Base-by-base conservation (phyloP, 192 early-diverging fungal species). In the Jimgerdemannia flammicorona region DNA sequence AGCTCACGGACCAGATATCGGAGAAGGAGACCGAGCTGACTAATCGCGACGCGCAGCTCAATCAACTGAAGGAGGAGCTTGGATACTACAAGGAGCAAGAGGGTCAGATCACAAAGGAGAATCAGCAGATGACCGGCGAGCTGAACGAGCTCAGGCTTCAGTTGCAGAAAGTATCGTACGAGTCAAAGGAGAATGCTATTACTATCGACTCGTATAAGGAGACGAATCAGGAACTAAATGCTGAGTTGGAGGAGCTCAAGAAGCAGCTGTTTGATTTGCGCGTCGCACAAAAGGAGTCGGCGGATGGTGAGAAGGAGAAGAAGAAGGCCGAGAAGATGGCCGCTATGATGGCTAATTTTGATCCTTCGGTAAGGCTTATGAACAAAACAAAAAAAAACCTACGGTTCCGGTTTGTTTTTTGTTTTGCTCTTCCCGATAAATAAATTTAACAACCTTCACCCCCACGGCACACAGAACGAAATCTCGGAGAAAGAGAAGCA, bases 171-270 rank as follows among this genome's bases (percentile, higher is more conserved):
- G 84, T 94, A 6, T 87, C 87, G 9, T 97, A 95, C 81, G 95
- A 94, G 43, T 89, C 91, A 83, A 94, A 96, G 83, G 98, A 99
- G 78, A 89, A 87, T 29, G 81, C 88, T 70, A 95, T 99, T 72
- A 94, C 88, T n/a, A 85, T 97, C 6, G 98, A 99, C 44, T 91
- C 89, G 80, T 81, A 97, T 65, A 93, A 92, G 54, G 96, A 98
- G 80, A 90, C 87, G 43, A 96, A 97, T 76, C 73, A 77, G 40
- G 97, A 98, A 72, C 81, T 96, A 43, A 78, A 81, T 43, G 81
- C 81, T 41, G 93, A 96, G 76, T 77, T 98, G 17, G 93, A 96
- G 4, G 85, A 87, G 64, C 84, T 90, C 72, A 95, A 93, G 87
- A 90, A 91, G 71, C 79, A 85, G 39, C 69, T 93, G 40, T 74